phyloP scores from a whole-genome alignment of 2,329 filamentous ascomycete genomes.

The Penicillium sp. region DNA sequence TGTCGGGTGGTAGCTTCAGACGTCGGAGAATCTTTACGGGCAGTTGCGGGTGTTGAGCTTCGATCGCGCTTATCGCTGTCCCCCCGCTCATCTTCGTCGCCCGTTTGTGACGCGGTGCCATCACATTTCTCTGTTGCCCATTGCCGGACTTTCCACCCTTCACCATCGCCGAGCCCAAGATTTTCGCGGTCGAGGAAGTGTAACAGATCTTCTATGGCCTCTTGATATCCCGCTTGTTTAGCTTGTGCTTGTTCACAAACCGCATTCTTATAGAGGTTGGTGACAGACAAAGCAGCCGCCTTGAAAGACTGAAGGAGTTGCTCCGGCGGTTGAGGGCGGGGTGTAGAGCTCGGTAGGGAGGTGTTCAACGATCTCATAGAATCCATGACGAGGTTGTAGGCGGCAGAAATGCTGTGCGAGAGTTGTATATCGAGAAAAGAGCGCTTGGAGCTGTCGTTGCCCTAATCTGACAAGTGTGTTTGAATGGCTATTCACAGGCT shows the following conservation, averaged over 20 bases:
- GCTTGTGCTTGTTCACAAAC: conserved; percentile 76
- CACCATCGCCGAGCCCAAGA: conserved; percentile 76
- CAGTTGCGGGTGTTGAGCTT: conserved; percentile 40
- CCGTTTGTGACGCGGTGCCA: conserved; percentile 40
- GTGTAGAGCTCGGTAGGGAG: conserved; percentile 60
- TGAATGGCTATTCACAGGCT: neutral
- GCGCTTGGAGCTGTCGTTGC: conserved; percentile 1
- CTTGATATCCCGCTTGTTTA: conserved; percentile 83
- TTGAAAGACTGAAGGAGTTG: conserved; percentile 86
- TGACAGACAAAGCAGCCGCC: conserved; percentile 88
- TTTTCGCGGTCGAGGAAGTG: conserved; percentile 81
- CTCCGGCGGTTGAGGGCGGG: conserved; percentile 53
- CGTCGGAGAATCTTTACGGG: conserved; percentile 38
- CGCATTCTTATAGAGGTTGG: conserved; percentile 93
- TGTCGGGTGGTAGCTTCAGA: conserved; percentile 30
- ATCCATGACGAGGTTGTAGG: conserved; percentile 53
- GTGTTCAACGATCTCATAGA: conserved; percentile 68
- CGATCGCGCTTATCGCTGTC: conserved; percentile 43
- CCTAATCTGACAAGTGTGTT: neutral
- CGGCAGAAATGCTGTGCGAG: neutral
- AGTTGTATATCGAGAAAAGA: neutral
- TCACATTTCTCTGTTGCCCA: conserved; percentile 59
- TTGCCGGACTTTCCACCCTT: conserved; percentile 69
- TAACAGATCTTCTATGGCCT: conserved; percentile 89
- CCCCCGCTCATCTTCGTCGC: conserved; percentile 51